A percentile compares a stretch with the other conserved stretches of the same genome.
These are phyloP conservation scores for Coemansia sp. DNA, from an alignment of 192 early-diverging fungal species.

Conservation along the genomic window DNA sequence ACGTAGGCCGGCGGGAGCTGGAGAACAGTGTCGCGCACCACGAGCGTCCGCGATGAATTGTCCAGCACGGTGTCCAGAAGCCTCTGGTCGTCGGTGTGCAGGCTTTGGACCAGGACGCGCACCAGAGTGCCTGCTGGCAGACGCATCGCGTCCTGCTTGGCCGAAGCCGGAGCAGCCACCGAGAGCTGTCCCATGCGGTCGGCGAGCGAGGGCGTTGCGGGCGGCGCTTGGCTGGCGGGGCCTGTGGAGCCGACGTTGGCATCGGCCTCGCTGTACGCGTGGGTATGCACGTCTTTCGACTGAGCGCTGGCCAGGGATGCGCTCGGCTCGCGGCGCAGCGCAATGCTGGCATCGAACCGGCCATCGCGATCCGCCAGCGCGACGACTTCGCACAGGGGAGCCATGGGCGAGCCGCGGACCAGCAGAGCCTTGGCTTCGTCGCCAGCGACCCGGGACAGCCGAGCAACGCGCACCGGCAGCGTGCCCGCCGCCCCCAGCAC, in stretches of 20 bases:
- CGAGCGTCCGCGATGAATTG: conserved; percentile 31
- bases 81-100: conserved; percentile 39
- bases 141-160: not conserved
- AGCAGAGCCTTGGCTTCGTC: conserved; percentile 33
- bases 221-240: conserved; percentile 1
- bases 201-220: conserved; percentile 35
- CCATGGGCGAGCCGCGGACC: conserved; percentile 37
- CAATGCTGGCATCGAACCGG: conserved; percentile 28
- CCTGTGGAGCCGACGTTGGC: conserved; percentile 19
- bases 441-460: conserved; percentile 44
- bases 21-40: conserved; percentile 49
- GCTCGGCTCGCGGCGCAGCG: conserved; percentile 25
- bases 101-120: conserved; percentile 49
- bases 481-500: conserved; percentile 9
- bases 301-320: not conserved
- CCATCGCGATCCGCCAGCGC: conserved; percentile 29
- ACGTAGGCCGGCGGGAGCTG: conserved; percentile 41
- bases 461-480: conserved; percentile 29
- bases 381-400: conserved; percentile 46
- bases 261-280: conserved; percentile 28
- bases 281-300: not conserved
- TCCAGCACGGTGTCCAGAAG: conserved; percentile 44
- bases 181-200: conserved; percentile 48
- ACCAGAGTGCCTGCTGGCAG: conserved; percentile 43
- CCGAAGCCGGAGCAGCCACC: conserved; percentile 9